Base-by-base conservation (phyloP, 1,139 yeast species). In the Martiniozyma asiatica region DNA sequence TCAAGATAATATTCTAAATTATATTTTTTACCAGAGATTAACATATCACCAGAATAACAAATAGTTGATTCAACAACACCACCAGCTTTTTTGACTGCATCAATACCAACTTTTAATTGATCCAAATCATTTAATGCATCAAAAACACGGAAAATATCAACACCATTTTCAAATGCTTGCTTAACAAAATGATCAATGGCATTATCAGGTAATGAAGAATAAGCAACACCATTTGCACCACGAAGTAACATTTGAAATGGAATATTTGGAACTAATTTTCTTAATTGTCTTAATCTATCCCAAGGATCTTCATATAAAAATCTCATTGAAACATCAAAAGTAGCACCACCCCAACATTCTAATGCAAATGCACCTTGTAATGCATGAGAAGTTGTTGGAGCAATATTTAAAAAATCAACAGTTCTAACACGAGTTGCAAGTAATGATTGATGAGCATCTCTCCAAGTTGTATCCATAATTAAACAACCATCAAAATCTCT, bases 301-400 rank as follows among this genome's bases (percentile, higher is more conserved):
- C 99, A 89, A 44, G 99, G 99, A 56, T 87, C 96, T 65, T 89
- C 99, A 56, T 87, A 87, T 50, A 89, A 68, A 68, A 92, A 92
- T 59, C 98, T 74, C 97, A 89, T 87, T 38, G 95, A 81, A 34
- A 89, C 98, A 54, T 89, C 99, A 51, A 89, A 89, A 20, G 99
- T 89, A 35, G 99, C 98, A 60, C 99, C 99, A 61, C 99, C 99
- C 99, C 99, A 89, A 65, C 97, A 89, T 63, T 89, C 99, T 34
- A 89, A 65, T 11, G 98, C 92, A 58, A 84, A 92, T 1, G 94
- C 93, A 36, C 93, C 92, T 40, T 79, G 61, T 47, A 85, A 61
- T 14, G 95, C 98, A 52, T 80, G 76, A 2, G 96, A 82, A 20
- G 99, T 89, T 32, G 93, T 73, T 35, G 87, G 89, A 15, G 98